Evolutionary conservation across 306 rosid genomes (phyloP).

Genomic region (Prunus kanzakura): DNA sequence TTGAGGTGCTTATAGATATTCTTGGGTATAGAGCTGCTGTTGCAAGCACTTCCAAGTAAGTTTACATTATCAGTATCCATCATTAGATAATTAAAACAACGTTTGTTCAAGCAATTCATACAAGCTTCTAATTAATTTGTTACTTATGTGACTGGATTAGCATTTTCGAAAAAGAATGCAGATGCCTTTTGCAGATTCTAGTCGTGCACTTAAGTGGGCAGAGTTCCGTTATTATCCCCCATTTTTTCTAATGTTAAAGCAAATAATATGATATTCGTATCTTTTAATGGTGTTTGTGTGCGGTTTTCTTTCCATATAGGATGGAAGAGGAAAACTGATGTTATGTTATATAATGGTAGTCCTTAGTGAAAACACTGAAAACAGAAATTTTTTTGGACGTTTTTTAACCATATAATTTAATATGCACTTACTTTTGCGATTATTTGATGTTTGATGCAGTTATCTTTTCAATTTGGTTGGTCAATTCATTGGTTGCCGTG

Average conservation of each 20-base stretch:
- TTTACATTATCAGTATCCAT: slow-evolving; percentile 6
- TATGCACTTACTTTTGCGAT: neutral
- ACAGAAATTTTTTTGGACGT: neutral
- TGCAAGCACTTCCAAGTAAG: slow-evolving; percentile 85
- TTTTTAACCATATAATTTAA: neutral
- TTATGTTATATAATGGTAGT: neutral
- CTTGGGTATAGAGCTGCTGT: slow-evolving; percentile 71
- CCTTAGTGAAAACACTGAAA: neutral
- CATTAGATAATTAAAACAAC: neutral
- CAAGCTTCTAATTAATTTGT: neutral
- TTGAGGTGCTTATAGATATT: slow-evolving; percentile 70
- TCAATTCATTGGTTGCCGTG: slow-evolving; percentile 50
- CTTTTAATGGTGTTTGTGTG: neutral
- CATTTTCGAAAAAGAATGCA: neutral
- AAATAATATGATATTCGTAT: neutral
- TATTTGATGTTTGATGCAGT: slow-evolving; percentile 44
- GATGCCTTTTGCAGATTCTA: neutral
- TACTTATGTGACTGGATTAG: neutral
- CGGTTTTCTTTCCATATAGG: neutral
- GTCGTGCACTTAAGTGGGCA: neutral
- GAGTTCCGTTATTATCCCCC: neutral
- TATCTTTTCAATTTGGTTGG: slow-evolving; percentile 84
- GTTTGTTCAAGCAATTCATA: slow-evolving; percentile 6
- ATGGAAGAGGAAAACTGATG: neutral
- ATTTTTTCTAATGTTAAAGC: neutral